Evolutionary conservation across 2,329 filamentous ascomycete genomes (phyloP).

Genomic region (Sporothrix curviconia): DNA sequence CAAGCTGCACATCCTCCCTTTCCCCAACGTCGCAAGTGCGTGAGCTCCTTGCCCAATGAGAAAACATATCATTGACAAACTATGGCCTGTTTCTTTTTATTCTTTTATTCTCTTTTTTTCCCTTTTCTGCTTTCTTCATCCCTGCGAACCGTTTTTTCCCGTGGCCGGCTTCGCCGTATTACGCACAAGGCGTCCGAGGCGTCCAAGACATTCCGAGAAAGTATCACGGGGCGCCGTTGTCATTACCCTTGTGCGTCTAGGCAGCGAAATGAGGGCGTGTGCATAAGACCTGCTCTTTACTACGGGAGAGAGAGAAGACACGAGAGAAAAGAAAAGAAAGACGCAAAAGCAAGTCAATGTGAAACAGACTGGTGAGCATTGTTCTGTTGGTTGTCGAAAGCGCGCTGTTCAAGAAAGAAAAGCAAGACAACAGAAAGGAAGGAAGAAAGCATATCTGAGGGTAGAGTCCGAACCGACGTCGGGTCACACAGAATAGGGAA

Average conservation of each 20-base stretch:
- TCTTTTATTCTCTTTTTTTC: not conserved
- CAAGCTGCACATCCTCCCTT: no score
- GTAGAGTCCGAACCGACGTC: not conserved
- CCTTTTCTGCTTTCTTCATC: not conserved
- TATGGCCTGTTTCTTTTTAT: not conserved
- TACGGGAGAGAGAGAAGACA: not conserved
- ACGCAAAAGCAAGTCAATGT: not conserved
- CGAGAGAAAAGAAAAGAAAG: not conserved
- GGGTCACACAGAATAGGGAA: no score
- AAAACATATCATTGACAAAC: no score
- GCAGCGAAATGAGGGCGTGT: not conserved
- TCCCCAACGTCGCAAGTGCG: no score
- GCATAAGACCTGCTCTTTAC: not conserved
- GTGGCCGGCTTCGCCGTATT: not conserved
- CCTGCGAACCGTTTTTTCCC: not conserved
- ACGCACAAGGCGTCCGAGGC: no score
- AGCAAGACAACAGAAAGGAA: not conserved
- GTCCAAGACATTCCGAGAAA: not conserved
- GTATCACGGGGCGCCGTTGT: not conserved
- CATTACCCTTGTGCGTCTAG: not conserved
- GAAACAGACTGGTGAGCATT: slow-evolving; percentile 2
- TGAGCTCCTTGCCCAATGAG: no score
- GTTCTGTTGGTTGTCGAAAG: not conserved
- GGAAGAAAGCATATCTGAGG: no score
- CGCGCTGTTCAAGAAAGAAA: not conserved